Conservation (phyloP, 1,284 basidiomycete species). For the Puccinia hordei region DNA sequence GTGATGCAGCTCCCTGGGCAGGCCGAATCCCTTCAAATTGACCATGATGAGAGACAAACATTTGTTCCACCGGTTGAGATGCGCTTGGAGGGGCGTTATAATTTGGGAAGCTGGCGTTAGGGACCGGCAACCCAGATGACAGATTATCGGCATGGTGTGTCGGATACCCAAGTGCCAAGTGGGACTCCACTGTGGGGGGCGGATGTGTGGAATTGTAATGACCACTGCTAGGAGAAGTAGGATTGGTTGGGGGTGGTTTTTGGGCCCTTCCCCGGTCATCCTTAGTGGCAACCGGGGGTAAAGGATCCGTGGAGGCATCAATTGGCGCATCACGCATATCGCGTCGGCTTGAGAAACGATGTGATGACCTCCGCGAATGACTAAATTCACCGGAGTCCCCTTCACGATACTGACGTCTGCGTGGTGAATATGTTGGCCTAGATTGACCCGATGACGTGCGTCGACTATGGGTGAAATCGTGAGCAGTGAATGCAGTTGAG, state of each 20-base stretch:
- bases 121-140: background rate
- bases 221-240: background rate
- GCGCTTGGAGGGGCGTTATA: background rate
- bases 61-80: background rate
- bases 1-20: background rate
- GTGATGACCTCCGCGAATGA: conserved; percentile 1
- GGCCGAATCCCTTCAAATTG: background rate
- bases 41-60: background rate
- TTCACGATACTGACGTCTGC: conserved; percentile 20
- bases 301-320: background rate
- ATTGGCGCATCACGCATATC: background rate
- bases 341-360: conserved; percentile 12
- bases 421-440: background rate
- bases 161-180: background rate
- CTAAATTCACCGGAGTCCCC: background rate
- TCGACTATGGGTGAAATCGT: background rate
- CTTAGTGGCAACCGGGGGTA: background rate
- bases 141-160: background rate
- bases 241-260: background rate
- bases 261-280: conserved; percentile 14
- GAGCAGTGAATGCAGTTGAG: background rate
- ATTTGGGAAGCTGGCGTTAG: background rate
- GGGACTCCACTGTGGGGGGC: background rate
- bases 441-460: background rate
- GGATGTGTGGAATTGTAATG: background rate